These are phyloP conservation scores for Dendrobium huoshanense DNA, from an alignment of 106 monocot genomes.

Conservation along the genomic window DNA sequence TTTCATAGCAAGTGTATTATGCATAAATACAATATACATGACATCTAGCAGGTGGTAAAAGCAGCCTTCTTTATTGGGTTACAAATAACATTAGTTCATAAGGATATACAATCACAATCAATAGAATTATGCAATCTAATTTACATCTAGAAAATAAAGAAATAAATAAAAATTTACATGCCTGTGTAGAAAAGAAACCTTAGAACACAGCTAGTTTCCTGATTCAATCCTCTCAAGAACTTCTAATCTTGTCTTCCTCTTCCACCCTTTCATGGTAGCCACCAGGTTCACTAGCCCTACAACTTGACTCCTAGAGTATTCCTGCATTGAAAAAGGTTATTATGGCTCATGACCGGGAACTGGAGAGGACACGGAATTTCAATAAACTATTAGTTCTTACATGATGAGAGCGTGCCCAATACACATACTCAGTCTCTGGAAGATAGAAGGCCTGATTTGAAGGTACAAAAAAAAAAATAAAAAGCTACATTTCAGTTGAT, in stretches of 20 bases:
- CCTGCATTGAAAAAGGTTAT: conserved; percentile 28
- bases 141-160: not conserved
- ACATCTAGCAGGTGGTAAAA: no score
- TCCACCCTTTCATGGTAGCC: conserved; percentile 86
- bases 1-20: no score
- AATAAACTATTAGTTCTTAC: conserved; percentile 27
- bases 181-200: not conserved
- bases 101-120: not conserved
- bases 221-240: conserved; percentile 81
- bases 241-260: conserved; percentile 82
- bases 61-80: not conserved
- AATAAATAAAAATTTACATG: conserved; percentile 6
- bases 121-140: not conserved
- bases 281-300: conserved; percentile 84
- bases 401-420: conserved; percentile 92
- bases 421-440: conserved; percentile 94
- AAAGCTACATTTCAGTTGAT: not conserved
- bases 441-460: conserved; percentile 85
- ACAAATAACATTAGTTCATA: not conserved
- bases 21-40: no score
- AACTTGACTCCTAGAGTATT: conserved; percentile 70
- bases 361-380: not conserved
- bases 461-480: not conserved
- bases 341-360: not conserved
- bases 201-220: conserved; percentile 16